Conservation (phyloP, 805 yeast genomes). For the Kuraishia ogatae region DNA sequence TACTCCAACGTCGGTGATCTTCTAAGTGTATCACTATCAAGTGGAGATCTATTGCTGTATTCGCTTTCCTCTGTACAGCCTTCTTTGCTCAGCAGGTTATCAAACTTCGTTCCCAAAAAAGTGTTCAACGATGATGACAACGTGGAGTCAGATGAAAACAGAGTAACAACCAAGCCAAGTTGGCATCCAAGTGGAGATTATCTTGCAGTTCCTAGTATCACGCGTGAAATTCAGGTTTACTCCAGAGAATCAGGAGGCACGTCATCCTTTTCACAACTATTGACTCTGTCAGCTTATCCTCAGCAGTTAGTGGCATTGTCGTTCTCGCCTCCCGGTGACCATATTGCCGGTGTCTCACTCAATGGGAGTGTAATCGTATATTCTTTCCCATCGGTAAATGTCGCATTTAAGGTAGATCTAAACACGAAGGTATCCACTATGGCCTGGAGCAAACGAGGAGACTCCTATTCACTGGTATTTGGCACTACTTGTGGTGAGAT, state of each 20-base stretch:
- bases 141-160: conserved; percentile 21
- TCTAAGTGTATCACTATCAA: conserved; percentile 47
- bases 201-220: conserved; percentile 53
- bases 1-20: conserved; percentile 51
- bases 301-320: conserved; percentile 4
- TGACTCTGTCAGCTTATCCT: conserved; percentile 14
- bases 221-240: conserved; percentile 36
- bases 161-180: conserved; percentile 43
- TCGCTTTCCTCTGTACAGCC: conserved; percentile 50
- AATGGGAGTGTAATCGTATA: neutral
- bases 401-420: neutral
- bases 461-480: conserved; percentile 20
- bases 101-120: conserved; percentile 29
- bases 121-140: conserved; percentile 20
- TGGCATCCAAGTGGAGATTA: conserved; percentile 69
- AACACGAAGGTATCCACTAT: conserved; percentile 8
- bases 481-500: conserved; percentile 37
- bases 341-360: neutral
- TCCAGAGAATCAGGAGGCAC: conserved; percentile 16
- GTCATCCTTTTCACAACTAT: neutral
- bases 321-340: neutral
- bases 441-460: conserved; percentile 23
- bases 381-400: neutral
- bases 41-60: conserved; percentile 50
- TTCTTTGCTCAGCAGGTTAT: conserved; percentile 34